phyloP scores from a whole-genome alignment of 1,139 yeast genomes.

The Suhomyces atakaporum region DNA sequence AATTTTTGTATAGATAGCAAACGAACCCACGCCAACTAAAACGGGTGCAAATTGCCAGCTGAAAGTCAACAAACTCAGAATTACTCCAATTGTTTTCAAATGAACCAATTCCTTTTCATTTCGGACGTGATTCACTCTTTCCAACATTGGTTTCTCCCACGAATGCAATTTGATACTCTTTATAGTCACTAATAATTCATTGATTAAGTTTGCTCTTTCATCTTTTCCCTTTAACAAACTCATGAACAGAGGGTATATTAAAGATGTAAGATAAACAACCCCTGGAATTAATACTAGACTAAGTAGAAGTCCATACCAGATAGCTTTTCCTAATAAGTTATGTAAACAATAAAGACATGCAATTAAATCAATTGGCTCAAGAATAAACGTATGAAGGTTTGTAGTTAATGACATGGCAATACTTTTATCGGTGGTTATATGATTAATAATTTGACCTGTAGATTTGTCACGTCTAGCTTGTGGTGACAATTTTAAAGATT shows the following conservation, averaged over 20 bases:
- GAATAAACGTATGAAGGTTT: slow-evolving; percentile 28
- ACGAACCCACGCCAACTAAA: slow-evolving; percentile 36
- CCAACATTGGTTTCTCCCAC: slow-evolving; percentile 44
- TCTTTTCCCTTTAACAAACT: slow-evolving; percentile 35
- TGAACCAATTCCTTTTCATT: slow-evolving; percentile 38
- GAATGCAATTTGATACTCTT: slow-evolving; percentile 44
- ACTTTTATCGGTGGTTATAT: slow-evolving; percentile 40
- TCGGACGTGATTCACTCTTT: slow-evolving; percentile 35
- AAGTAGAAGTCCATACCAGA: slow-evolving; percentile 38
- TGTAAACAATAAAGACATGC: slow-evolving; percentile 31
- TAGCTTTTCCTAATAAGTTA: slow-evolving; percentile 34
- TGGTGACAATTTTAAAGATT: slow-evolving; percentile 39
- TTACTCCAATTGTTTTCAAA: slow-evolving; percentile 27
- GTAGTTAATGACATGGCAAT: slow-evolving; percentile 26
- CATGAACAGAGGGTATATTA: slow-evolving; percentile 28
- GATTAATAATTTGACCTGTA: slow-evolving; percentile 43
- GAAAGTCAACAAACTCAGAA: not conserved
- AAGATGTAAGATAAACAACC: slow-evolving; percentile 32
- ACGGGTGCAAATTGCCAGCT: slow-evolving; percentile 22
- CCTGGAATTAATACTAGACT: slow-evolving; percentile 38
- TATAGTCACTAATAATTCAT: slow-evolving; percentile 41
- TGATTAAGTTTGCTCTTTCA: slow-evolving; percentile 38
- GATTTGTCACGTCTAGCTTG: slow-evolving; percentile 38
- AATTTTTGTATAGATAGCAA: slow-evolving; percentile 28
- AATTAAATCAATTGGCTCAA: slow-evolving; percentile 33